phyloP scores from a whole-genome alignment of 495 filamentous ascomycete genomes.

The Pseudoneurospora amorphoporcata region DNA sequence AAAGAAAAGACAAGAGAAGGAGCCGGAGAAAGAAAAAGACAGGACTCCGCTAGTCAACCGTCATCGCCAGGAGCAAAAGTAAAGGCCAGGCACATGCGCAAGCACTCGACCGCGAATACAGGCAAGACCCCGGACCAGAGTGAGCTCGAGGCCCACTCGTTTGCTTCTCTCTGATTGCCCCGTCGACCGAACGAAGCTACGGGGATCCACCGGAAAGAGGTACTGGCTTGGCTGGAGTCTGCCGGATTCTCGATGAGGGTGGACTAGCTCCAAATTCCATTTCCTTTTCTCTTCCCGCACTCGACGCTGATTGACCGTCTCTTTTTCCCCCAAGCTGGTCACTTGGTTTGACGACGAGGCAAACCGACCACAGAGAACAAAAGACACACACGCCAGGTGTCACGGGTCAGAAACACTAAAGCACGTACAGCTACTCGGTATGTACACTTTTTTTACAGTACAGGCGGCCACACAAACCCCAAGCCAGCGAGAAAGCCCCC shows the following conservation, averaged over 20 bases:
- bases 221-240: background rate
- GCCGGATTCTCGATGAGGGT: background rate
- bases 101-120: background rate
- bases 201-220: background rate
- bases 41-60: background rate
- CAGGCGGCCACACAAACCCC: background rate
- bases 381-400: background rate
- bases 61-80: background rate
- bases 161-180: constrained; percentile 18
- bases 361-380: background rate
- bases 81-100: background rate
- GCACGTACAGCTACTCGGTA: background rate
- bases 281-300: background rate
- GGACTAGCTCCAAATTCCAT: background rate
- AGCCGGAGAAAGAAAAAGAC: background rate
- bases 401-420: background rate
- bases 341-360: background rate
- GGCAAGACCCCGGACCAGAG: constrained; percentile 10
- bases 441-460: background rate
- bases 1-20: background rate
- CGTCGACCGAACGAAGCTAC: background rate
- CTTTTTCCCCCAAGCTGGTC: background rate
- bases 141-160: constrained; percentile 13
- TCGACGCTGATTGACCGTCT: background rate
- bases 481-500: background rate